These are phyloP conservation scores for Halophytophthora polymorphica DNA, from an alignment of 352 stramenopile species.

Conservation along the genomic window DNA sequence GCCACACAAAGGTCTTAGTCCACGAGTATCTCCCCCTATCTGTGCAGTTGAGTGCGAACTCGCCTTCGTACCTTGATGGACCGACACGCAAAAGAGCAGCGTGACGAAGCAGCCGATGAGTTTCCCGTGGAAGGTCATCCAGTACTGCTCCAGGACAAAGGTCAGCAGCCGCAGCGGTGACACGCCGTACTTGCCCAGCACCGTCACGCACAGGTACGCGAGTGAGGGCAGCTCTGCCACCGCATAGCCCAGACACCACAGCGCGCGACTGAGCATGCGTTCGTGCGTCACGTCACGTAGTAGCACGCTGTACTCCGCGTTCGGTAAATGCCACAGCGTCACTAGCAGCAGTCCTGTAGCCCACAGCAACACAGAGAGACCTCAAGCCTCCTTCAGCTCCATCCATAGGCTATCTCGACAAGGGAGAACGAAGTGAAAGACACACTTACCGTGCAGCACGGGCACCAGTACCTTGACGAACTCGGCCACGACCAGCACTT, in stretches of 20 bases:
- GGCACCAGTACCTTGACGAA: slow-evolving; percentile 37
- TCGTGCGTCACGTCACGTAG: slow-evolving; percentile 6
- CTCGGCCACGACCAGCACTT: slow-evolving; percentile 30
- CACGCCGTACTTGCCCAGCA: slow-evolving; percentile 29
- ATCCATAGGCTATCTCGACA: slow-evolving; percentile 12
- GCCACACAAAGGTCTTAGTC: neutral
- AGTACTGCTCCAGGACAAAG: slow-evolving; percentile 41
- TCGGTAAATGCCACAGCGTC: slow-evolving; percentile 25
- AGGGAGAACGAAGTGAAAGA: slow-evolving; percentile 6
- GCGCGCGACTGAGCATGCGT: slow-evolving; percentile 1
- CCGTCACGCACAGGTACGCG: slow-evolving; percentile 8
- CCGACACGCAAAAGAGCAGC: slow-evolving; percentile 15
- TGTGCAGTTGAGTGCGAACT: neutral
- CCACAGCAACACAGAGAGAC: slow-evolving; percentile 5
- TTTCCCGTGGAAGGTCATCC: slow-evolving; percentile 25
- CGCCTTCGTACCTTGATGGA: slow-evolving; percentile 14
- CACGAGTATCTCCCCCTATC: neutral
- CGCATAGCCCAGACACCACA: slow-evolving; percentile 11
- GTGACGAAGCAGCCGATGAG: slow-evolving; percentile 21
- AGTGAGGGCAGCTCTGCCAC: slow-evolving; percentile 13
- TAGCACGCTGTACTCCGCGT: slow-evolving; percentile 23
- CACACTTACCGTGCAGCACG: slow-evolving; percentile 16
- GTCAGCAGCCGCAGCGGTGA: slow-evolving; percentile 21
- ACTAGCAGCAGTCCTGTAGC: slow-evolving; percentile 14
- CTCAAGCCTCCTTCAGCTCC: slow-evolving; percentile 2